Conservation (phyloP, 139 green algal genomes). For the Asterochloris sp. region DNA sequence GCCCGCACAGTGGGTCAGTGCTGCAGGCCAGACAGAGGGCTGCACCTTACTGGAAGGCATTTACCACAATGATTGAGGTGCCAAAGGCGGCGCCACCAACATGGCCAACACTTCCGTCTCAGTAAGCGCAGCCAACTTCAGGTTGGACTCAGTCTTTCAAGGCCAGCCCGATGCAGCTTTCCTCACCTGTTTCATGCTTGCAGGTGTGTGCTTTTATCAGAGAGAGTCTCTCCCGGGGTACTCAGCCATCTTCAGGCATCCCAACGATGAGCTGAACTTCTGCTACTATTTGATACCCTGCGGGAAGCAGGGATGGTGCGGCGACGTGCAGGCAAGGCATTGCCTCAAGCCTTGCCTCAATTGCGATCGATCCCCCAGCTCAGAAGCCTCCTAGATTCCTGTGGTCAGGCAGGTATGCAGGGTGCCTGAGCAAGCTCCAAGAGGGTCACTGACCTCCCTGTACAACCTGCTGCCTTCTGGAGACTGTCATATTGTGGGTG, state of each 20-base stretch:
- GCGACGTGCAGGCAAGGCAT: conserved; percentile 55
- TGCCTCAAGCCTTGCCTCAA: background rate
- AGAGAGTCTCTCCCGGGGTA: conserved; percentile 79
- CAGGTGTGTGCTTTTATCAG: conserved; percentile 65
- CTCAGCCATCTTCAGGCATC: conserved; percentile 74
- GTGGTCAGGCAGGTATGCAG: too few relatives aligned
- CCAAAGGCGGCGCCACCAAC: too few relatives aligned
- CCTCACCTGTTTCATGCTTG: background rate
- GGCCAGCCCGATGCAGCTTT: background rate
- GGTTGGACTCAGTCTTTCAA: too few relatives aligned
- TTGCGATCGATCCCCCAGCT: background rate
- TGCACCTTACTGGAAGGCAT: too few relatives aligned
- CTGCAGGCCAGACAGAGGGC: too few relatives aligned
- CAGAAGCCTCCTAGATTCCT: background rate
- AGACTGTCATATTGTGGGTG: too few relatives aligned
- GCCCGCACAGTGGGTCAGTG: too few relatives aligned
- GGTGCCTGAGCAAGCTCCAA: too few relatives aligned
- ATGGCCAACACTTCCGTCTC: background rate
- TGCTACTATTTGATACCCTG: conserved; percentile 94
- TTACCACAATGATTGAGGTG: too few relatives aligned
- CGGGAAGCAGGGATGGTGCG: conserved; percentile 67
- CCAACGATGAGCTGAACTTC: conserved; percentile 90
- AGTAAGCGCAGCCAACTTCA: too few relatives aligned
- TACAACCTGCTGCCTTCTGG: too few relatives aligned
- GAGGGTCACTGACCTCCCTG: too few relatives aligned